Conservation (phyloP, 2,329 filamentous ascomycete genomes). For the Ophiostoma sp. region DNA sequence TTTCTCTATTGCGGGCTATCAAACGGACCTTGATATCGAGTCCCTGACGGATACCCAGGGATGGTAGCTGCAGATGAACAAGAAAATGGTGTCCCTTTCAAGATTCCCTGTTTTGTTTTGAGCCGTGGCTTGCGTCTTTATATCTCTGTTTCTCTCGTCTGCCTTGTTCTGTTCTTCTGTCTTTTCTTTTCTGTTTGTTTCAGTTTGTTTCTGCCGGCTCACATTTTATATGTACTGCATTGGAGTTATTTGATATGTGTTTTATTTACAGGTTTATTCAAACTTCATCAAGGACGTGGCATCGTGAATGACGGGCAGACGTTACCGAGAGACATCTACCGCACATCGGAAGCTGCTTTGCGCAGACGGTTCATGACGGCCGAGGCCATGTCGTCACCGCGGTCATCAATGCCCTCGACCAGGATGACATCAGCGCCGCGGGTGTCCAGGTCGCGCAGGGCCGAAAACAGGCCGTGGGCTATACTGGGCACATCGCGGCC, state of each 20-base stretch:
- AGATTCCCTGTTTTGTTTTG: background rate
- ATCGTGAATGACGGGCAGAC: background rate
- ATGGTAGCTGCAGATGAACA: background rate
- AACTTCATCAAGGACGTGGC: background rate
- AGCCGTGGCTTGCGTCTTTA: background rate
- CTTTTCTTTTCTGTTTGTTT: background rate
- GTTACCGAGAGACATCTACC: constrained; percentile 28
- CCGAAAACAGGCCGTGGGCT: constrained; percentile 81
- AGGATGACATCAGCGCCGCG: constrained; percentile 75
- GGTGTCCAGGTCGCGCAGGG: constrained; percentile 77
- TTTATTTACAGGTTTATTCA: constrained; percentile 18
- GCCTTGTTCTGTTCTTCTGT: background rate
- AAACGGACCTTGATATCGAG: background rate
- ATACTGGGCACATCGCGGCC: constrained; percentile 67
- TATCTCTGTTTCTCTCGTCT: too few relatives aligned
- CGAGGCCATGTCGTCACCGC: constrained; percentile 77
- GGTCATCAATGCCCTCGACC: constrained; percentile 79
- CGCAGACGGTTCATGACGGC: constrained; percentile 80
- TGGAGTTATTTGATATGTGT: constrained; percentile 17
- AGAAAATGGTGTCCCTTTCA: background rate
- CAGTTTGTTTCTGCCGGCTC: constrained; percentile 6
- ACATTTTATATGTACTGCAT: constrained; percentile 10
- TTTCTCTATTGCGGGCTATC: background rate
- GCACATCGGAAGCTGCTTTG: constrained; percentile 65
- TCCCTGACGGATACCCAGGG: background rate